Evolutionary conservation across 176 grass and related monocot species (phyloP).

Genomic region (Zoysia japonica): DNA sequence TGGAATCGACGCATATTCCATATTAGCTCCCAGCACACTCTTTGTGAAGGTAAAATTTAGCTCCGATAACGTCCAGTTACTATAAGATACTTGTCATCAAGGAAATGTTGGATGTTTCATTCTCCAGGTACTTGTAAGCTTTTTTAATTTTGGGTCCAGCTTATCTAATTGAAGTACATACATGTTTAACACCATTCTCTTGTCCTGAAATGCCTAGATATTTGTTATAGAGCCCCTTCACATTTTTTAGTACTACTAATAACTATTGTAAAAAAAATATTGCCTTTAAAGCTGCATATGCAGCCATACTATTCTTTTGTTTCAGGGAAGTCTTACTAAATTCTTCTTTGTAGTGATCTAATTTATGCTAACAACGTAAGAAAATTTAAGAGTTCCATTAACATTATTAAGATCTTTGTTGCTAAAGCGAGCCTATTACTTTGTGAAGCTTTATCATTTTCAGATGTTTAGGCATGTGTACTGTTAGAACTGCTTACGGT

Average conservation of each 20-base stretch:
- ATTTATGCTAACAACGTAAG: neutral
- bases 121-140: neutral
- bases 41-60: slow-evolving; percentile 79
- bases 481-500: neutral
- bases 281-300: neutral
- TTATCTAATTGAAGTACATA: slow-evolving; percentile 5
- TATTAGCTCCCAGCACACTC: slow-evolving; percentile 91
- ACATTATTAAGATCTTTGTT: slow-evolving; percentile 25
- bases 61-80: neutral
- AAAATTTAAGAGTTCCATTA: neutral
- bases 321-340: neutral
- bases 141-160: neutral
- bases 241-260: neutral
- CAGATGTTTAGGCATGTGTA: neutral
- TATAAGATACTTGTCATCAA: neutral
- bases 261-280: neutral
- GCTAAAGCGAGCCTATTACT: slow-evolving; percentile 1
- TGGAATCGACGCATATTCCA: slow-evolving; percentile 87
- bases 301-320: neutral
- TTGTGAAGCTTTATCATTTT: neutral
- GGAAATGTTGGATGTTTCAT: slow-evolving; percentile 11
- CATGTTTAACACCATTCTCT: neutral
- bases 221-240: slow-evolving; percentile 8
- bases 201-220: neutral
- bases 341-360: neutral